Base-by-base conservation (phyloP, 2,329 filamentous ascomycete genomes). In the Penicillium digitatum region DNA sequence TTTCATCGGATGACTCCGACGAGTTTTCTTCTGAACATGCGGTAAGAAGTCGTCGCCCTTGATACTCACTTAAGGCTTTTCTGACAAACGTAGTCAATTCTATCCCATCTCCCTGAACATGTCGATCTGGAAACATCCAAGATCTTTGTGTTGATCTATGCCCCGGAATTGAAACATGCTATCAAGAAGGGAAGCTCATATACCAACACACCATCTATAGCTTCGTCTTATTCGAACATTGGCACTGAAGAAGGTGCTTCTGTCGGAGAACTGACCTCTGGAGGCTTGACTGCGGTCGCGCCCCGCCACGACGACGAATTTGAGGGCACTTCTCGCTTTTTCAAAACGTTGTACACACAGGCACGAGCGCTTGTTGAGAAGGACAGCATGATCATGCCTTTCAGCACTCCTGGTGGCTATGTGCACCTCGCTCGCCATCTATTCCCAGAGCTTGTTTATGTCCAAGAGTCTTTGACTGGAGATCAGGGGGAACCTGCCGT, bases 161-260 rank as follows among this genome's bases (percentile, higher is more conserved):
- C 90, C 3, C 93, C 93, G 1, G 81, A 83, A 48, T 77, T 95
- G 51, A 90, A 90, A 73, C 87, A 90, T 49, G 78, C 68, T 35
- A 60, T 69, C 55, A 61, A 62, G 52, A 64, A 68, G 54, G 61
- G 66, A 9, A 63, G 63, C 76, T 64, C 76, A 71, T 69, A 82
- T 70, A 77, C 83, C 75, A 76, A 82, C 74, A 71, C 83, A 72
- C 75, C 84, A 74, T 79, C 83, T 71, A 76, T 95, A 79, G 71
- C 82, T 81, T 95, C 90, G 49, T 95, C 91, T 5, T 96, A 90
- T 77, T 91, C 89, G 61, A 91, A 94, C 75, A 94, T 96, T 71
- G 86, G 83, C 58, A 82, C 84, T 64, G 83, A 88, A 62, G 86
- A 93, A 73, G 86, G 82, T 48, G 60, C 64, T 5, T 68, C 67